Conservation (phyloP, 1,139 yeast genomes). For the Yamadazyma songkhlaensis region DNA sequence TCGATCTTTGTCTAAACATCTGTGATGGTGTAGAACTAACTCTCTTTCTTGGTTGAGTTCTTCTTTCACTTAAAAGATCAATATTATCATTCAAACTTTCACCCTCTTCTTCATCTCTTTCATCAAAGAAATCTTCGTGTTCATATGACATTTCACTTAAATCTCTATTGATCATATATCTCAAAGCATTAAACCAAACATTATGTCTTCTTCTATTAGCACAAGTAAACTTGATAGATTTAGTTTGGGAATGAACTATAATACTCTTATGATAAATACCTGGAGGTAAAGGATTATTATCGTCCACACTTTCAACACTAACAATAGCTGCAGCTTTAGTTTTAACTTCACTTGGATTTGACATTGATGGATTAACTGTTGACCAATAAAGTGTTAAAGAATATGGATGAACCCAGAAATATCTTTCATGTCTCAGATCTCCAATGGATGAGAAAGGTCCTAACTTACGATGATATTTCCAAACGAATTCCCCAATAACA, state of each 20-base stretch:
- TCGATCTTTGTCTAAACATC: constrained; percentile 18
- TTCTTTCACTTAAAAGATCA: constrained; percentile 21
- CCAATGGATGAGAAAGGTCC: constrained; percentile 75
- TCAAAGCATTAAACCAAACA: constrained; percentile 85
- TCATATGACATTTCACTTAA: constrained; percentile 59
- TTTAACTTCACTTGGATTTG: constrained; percentile 61
- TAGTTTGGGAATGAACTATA: constrained; percentile 66
- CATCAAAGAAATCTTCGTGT: constrained; percentile 20
- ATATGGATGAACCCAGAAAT: constrained; percentile 96
- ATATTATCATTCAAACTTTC: constrained; percentile 10
- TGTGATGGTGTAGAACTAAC: constrained; percentile 22
- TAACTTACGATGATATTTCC: constrained; percentile 78
- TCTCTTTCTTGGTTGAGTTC: constrained; percentile 30
- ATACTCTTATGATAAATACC: constrained; percentile 87
- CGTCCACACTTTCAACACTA: constrained; percentile 76
- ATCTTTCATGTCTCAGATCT: constrained; percentile 83
- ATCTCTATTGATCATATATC: constrained; percentile 70
- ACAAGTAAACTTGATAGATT: constrained; percentile 77
- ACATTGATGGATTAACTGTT: constrained; percentile 71
- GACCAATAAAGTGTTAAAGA: constrained; percentile 92
- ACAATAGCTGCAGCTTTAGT: constrained; percentile 82
- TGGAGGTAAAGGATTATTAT: constrained; percentile 84
- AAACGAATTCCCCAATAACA: constrained; percentile 87
- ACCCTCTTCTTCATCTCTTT: constrained; percentile 14
- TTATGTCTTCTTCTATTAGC: constrained; percentile 86